Conservation (phyloP, 306 rosid species). For the Oxytropis ochrocephala region DNA sequence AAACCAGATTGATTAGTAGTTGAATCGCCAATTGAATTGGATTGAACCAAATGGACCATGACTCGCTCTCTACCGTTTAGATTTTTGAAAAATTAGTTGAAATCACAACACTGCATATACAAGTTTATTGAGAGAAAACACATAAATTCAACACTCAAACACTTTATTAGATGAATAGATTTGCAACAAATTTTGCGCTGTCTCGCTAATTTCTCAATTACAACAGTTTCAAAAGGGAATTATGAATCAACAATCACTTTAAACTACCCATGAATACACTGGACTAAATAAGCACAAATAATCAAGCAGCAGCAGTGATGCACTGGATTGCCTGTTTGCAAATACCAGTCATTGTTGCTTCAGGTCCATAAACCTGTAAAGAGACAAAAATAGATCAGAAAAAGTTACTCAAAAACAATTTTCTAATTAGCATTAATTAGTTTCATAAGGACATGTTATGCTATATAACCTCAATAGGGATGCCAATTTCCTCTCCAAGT, state of each 20-base stretch:
- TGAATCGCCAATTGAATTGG: no score
- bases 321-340: conserved; percentile 95
- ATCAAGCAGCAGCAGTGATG: conserved; percentile 74
- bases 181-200: conserved; percentile 15
- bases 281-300: neutral
- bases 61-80: no score
- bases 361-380: conserved; percentile 92
- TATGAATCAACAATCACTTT: conserved; percentile 19
- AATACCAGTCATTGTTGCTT: conserved; percentile 97
- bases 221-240: conserved; percentile 4
- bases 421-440: neutral
- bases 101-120: neutral
- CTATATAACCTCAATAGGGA: conserved; percentile 89
- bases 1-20: no score
- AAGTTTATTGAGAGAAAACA: neutral
- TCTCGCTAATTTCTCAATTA: conserved; percentile 5
- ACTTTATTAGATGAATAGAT: conserved; percentile 15
- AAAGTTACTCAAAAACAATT: neutral
- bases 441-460: neutral
- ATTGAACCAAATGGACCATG: no score
- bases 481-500: conserved; percentile 84
- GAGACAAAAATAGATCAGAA: conserved; percentile 13
- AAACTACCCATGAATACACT: conserved; percentile 16
- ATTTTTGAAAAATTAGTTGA: no score
- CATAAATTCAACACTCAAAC: neutral